Conservation (phyloP, 2,329 filamentous ascomycete species). For the Aspergillus spinulosporus region DNA sequence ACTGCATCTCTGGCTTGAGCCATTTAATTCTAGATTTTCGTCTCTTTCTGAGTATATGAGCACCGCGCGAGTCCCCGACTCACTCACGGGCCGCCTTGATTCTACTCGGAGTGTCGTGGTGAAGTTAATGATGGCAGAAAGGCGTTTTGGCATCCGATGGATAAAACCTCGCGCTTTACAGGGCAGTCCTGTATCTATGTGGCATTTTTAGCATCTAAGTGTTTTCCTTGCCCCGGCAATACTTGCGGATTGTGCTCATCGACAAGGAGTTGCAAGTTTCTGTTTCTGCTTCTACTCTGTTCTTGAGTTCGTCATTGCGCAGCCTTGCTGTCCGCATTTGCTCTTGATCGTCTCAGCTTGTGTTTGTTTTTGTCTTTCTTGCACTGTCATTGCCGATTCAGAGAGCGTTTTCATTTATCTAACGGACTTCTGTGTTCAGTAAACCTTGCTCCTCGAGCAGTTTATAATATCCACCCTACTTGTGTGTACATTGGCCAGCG, state of each 20-base stretch:
- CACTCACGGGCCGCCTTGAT: conserved; percentile 10
- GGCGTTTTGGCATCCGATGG: conserved; percentile 22
- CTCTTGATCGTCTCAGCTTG: background rate
- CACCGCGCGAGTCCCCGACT: conserved; percentile 17
- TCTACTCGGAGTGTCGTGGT: conserved; percentile 12
- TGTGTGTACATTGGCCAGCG: too few species aligned
- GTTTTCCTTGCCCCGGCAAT: conserved; percentile 20
- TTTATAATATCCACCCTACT: background rate
- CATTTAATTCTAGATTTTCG: conserved; percentile 31
- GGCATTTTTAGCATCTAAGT: conserved; percentile 23
- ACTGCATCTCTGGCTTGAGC: conserved; percentile 26
- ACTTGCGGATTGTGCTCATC: conserved; percentile 17
- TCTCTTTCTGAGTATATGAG: conserved; percentile 25
- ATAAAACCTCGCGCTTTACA: conserved; percentile 15
- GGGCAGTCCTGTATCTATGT: conserved; percentile 15
- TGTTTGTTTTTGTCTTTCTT: background rate
- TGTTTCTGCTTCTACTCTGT: conserved; percentile 2
- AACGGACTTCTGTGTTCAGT: too few species aligned
- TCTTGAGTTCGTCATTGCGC: conserved; percentile 6
- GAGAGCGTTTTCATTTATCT: too few species aligned
- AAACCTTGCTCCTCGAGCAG: too few species aligned
- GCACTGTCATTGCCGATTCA: background rate
- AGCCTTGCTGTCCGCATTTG: background rate
- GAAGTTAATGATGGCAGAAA: conserved; percentile 21
- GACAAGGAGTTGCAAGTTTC: conserved; percentile 20